These are phyloP conservation scores for Alternaria incomplexa DNA, from an alignment of 2,329 filamentous ascomycete genomes.

Conservation along the genomic window DNA sequence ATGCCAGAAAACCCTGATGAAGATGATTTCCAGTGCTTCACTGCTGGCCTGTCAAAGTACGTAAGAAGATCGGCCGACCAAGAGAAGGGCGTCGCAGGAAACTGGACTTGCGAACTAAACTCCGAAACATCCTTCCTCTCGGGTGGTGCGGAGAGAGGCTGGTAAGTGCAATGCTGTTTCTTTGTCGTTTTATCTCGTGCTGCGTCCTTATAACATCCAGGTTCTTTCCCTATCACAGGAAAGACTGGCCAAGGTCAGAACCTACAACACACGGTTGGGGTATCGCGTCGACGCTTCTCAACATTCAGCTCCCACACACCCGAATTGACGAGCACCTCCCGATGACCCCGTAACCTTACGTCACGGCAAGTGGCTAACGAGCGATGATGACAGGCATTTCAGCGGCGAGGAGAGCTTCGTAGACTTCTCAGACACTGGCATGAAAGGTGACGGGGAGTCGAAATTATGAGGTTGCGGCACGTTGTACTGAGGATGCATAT, in stretches of 20 bases:
- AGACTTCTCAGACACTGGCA: conserved; percentile 30
- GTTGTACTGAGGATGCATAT: not conserved
- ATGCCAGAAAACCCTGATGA: conserved; percentile 74
- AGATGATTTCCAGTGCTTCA: conserved; percentile 86
- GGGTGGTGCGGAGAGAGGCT: conserved; percentile 84
- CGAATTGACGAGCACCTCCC: not conserved
- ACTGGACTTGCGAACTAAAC: conserved; percentile 81
- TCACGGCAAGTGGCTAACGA: conserved; percentile 7
- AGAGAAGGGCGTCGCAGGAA: conserved; percentile 70
- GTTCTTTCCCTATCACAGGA: conserved; percentile 8
- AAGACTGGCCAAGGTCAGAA: conserved; percentile 16
- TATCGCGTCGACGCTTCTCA: not conserved
- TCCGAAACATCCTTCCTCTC: conserved; percentile 85
- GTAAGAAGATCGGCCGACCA: conserved; percentile 53
- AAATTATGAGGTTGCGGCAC: conserved; percentile 31
- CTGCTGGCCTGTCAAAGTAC: conserved; percentile 79
- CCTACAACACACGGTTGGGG: not conserved
- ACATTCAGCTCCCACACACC: not conserved
- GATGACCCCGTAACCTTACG: not conserved
- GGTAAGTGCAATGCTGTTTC: conserved; percentile 60
- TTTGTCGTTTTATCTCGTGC: not conserved
- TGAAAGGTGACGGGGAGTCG: conserved; percentile 19
- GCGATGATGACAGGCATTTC: conserved; percentile 35
- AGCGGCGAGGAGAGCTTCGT: conserved; percentile 47
- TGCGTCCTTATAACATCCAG: conserved; percentile 1